Evolutionary conservation across 768 basidiomycete genomes (phyloP), one percentile per base, ranked within the genome.

Genomic region (Lactarius sp.): DNA sequence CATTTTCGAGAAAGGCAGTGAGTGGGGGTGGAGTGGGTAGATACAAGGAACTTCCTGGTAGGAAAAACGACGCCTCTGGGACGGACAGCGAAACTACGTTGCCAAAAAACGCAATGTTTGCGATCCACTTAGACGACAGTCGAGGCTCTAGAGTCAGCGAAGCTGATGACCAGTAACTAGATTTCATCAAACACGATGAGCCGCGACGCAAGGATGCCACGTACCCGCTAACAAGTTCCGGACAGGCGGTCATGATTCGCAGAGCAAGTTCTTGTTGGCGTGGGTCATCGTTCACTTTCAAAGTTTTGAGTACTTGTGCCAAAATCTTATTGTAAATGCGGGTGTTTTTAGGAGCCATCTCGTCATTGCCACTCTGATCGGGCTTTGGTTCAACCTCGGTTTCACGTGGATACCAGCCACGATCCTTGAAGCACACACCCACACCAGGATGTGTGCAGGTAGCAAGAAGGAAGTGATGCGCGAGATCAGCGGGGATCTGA

Each of bases 331-430:
- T 97, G 73, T 92, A 82, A 42, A 88, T 83, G 68, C 77, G 86
- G 54, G 80, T 76, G 41, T 76, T 74, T 68, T 73, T 77, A 34
- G 71, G 67, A 55, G 65, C 69, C 1, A 68, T 69, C 0, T 75
- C 74, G 27, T 77, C 77, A 0, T 80, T 81, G 31, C 74, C 77
- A 9, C 78, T 74, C 2, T 66, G 57, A 0, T 66, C 57, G 37
- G 62, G 61, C n/a, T 74, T 74, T 1, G 75, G 74, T 10, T 79
- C 79, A 18, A 73, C 75, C 18, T 80, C 81, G 2, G 73, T 71
- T 65, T 88, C 87, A 2, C 91, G 85, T 4, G 85, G 85, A 69
- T 97, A 98, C 94, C 94, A 98, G 2, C 94, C 94, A 8, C 83
- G 80, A 69, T 95, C 92, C 56, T 78, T 84, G 75, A 96, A 97